Evolutionary conservation across 768 basidiomycete species (phyloP).

Genomic region (Phanerochaete carnosa): DNA sequence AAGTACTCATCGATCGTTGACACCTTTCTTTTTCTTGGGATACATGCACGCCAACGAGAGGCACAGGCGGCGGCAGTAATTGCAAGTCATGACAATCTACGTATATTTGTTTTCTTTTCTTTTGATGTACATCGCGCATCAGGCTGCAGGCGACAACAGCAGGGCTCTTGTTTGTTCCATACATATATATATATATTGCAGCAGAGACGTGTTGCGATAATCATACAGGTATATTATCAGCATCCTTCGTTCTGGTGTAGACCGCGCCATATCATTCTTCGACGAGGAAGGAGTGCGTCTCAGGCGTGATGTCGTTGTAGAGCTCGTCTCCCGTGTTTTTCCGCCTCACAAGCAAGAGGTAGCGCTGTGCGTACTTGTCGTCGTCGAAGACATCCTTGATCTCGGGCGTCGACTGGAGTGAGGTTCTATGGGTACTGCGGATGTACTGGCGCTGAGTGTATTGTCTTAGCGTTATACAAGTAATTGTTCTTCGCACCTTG

Average conservation of each 20-base stretch:
- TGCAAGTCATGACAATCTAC: background rate
- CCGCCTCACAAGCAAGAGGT: background rate
- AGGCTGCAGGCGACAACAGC: background rate
- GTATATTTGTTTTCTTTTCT: background rate
- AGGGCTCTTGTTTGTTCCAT: background rate
- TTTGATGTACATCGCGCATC: background rate
- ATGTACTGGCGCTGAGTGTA: no score
- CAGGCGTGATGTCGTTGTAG: background rate
- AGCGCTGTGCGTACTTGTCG: background rate
- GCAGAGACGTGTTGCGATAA: background rate
- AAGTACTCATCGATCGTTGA: background rate
- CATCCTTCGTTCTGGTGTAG: background rate
- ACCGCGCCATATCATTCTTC: background rate
- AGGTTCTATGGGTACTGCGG: background rate
- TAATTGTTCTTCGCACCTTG: background rate
- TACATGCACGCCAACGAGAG: background rate
- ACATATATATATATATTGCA: constrained; percentile 2
- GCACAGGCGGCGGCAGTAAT: background rate
- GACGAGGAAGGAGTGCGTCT: background rate
- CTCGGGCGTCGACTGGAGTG: background rate
- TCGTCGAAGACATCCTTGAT: constrained; percentile 1
- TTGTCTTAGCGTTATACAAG: background rate
- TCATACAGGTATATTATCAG: background rate
- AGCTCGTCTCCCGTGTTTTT: background rate
- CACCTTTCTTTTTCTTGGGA: background rate